Evolutionary conservation across 257 asterid species (phyloP).

Genomic region (Scutellaria baicalensis): DNA sequence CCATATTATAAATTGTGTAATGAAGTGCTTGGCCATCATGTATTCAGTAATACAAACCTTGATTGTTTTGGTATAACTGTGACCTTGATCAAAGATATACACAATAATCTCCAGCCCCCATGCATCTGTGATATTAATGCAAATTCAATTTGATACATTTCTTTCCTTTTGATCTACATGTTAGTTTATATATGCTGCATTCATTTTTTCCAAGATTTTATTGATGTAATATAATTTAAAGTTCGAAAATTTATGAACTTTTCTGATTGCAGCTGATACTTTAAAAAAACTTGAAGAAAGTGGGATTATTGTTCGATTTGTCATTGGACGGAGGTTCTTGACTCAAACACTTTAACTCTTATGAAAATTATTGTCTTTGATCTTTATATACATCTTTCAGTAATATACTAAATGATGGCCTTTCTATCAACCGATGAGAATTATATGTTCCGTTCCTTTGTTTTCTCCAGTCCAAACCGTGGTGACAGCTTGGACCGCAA

Average conservation of each 20-base stretch:
- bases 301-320: conserved; percentile 69
- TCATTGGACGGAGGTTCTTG: conserved; percentile 78
- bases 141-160: not conserved
- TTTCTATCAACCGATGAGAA: conserved; percentile 13
- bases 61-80: not conserved
- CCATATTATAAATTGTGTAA: not conserved
- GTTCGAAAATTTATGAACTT: conserved; percentile 2
- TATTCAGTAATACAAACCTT: not conserved
- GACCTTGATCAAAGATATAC: not conserved
- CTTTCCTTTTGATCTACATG: not conserved
- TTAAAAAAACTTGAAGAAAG: conserved; percentile 68
- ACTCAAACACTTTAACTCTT: conserved; percentile 9
- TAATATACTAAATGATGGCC: conserved; percentile 3
- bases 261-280: conserved; percentile 49
- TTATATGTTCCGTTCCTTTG: conserved; percentile 8
- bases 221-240: not conserved
- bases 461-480: conserved; percentile 69
- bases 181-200: not conserved
- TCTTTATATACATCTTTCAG: not conserved
- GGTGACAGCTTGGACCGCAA: conserved; percentile 95
- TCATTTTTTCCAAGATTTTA: not conserved
- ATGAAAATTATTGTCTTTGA: conserved; percentile 11
- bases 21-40: not conserved
- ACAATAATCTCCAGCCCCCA: conserved; percentile 1
- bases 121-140: not conserved